Evolutionary conservation across 2,329 filamentous ascomycete genomes (phyloP).

Genomic region (Calonectria multiphialidica): DNA sequence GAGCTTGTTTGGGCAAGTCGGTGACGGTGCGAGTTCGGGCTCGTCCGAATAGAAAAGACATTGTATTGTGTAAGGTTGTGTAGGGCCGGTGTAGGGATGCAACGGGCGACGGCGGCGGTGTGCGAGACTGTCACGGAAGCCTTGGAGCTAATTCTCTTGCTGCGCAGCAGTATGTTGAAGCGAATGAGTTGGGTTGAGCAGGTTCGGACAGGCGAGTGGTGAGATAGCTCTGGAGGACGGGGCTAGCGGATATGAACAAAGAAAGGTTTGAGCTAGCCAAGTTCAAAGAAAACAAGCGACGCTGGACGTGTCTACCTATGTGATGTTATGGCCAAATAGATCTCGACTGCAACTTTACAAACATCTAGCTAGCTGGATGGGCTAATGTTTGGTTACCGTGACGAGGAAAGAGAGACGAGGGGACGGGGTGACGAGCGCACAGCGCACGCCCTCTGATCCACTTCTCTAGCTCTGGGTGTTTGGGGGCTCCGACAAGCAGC

Average conservation of each 20-base stretch:
- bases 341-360: conserved; percentile 1
- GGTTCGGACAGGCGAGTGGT: not conserved
- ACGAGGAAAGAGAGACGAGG: conserved; percentile 4
- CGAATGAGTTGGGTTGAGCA: not conserved
- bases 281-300: not conserved
- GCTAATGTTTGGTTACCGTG: conserved; percentile 14
- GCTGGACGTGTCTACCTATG: not conserved
- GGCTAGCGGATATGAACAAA: not conserved
- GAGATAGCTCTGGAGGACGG: not conserved
- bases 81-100: not conserved
- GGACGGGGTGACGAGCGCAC: conserved; percentile 11
- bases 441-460: conserved; percentile 15
- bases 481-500: not conserved
- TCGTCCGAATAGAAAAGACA: conserved; percentile 70
- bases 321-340: not conserved
- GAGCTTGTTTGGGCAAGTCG: conserved; percentile 68
- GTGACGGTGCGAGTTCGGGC: conserved; percentile 63
- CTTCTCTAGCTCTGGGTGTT: conserved; percentile 13
- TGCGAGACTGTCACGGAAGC: not conserved
- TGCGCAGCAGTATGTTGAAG: not conserved
- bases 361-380: not conserved
- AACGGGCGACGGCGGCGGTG: not conserved
- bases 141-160: not conserved
- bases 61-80: conserved; percentile 49
- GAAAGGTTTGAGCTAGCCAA: conserved; percentile 8